Evolutionary conservation across 129 eudicot species (phyloP).

Genomic region (Chrysanthemum lavandulifolium): DNA sequence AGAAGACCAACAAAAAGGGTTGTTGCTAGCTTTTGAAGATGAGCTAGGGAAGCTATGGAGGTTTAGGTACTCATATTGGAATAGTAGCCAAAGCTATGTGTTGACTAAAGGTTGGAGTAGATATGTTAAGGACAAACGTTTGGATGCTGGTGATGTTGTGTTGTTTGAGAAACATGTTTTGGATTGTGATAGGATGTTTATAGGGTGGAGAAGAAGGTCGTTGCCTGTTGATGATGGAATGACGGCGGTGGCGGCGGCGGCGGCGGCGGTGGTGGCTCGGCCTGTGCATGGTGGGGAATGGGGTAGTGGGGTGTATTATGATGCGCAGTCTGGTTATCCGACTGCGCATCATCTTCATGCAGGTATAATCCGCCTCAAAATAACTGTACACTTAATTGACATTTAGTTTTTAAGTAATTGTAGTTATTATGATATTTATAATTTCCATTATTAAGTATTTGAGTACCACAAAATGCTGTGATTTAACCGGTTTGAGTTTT

Average conservation of each 20-base stretch:
- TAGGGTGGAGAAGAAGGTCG: conserved; percentile 62
- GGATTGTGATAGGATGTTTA: conserved; percentile 51
- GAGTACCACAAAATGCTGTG: no score
- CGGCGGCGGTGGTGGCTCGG: conserved; percentile 27
- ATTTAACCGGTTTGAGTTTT: no score
- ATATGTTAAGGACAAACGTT: conserved; percentile 73
- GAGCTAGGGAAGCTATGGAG: conserved; percentile 71
- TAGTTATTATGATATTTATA: no score
- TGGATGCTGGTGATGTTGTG: conserved; percentile 84
- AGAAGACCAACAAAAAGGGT: conserved; percentile 40
- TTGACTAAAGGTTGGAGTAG: conserved; percentile 96
- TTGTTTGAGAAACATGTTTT: conserved; percentile 45
- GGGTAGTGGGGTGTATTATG: conserved; percentile 24
- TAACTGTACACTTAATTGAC: no score
- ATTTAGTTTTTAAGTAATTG: no score
- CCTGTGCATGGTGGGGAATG: conserved; percentile 26
- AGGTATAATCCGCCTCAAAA: no score
- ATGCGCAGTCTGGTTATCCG: conserved; percentile 40
- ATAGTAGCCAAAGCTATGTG: conserved; percentile 89
- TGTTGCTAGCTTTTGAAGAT: conserved; percentile 67
- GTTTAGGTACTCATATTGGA: conserved; percentile 90
- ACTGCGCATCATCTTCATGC: conserved; percentile 22
- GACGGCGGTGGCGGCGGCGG: conserved; percentile 10
- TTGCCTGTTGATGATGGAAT: not conserved
- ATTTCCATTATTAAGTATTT: no score